A percentile compares a stretch with the other conserved stretches of the same genome.
phyloP scores from a whole-genome alignment of 495 filamentous ascomycete genomes.

The Chaetomium tenue region DNA sequence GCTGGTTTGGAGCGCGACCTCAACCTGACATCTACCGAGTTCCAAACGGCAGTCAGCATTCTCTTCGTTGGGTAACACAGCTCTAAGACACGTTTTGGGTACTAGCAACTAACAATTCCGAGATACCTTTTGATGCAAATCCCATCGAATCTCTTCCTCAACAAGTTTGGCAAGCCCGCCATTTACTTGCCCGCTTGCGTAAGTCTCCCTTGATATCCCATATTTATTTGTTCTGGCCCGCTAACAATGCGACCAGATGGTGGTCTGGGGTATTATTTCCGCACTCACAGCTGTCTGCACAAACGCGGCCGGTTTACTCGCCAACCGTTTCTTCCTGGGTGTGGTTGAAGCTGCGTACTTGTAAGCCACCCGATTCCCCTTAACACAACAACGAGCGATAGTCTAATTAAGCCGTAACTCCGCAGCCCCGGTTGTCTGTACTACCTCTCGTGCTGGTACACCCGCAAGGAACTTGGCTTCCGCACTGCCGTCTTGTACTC shows the following conservation, averaged over 20 bases:
- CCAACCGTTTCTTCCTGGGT: slow-evolving; percentile 69
- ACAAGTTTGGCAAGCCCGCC: slow-evolving; percentile 58
- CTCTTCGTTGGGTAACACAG: slow-evolving; percentile 65
- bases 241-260: slow-evolving; percentile 46
- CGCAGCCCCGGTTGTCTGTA: slow-evolving; percentile 48
- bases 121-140: slow-evolving; percentile 60
- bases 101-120: slow-evolving; percentile 13
- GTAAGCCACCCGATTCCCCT: slow-evolving; percentile 27
- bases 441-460: slow-evolving; percentile 62
- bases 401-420: neutral
- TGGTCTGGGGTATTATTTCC: slow-evolving; percentile 72
- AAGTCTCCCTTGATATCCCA: slow-evolving; percentile 16
- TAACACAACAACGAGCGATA: neutral
- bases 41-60: slow-evolving; percentile 64
- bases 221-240: neutral
- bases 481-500: slow-evolving; percentile 62
- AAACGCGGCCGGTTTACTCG: slow-evolving; percentile 61
- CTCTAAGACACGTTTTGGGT: slow-evolving; percentile 6
- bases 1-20: slow-evolving; percentile 51
- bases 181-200: slow-evolving; percentile 61
- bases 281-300: slow-evolving; percentile 60
- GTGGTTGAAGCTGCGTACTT: slow-evolving; percentile 57
- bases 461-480: slow-evolving; percentile 54
- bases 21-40: slow-evolving; percentile 44
- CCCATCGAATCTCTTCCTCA: slow-evolving; percentile 61